Conservation (phyloP, 177 flowering plant species). For the Viscum album region DNA sequence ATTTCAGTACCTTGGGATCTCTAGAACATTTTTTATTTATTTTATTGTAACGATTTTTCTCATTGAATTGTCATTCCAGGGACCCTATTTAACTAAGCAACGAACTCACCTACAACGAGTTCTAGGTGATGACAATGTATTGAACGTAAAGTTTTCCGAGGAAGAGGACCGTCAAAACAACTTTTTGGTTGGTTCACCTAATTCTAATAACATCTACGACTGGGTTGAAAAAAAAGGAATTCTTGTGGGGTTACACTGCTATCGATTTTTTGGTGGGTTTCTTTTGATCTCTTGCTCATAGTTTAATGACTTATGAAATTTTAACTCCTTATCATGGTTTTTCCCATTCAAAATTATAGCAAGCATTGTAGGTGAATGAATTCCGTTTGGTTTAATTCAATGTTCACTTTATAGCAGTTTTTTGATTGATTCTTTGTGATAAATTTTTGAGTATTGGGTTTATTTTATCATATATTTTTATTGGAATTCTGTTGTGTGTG, state of each 20-base stretch:
- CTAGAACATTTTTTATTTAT: too few relatives aligned
- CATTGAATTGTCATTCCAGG: conserved; percentile 27
- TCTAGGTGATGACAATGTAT: conserved; percentile 56
- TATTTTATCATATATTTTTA: too few relatives aligned
- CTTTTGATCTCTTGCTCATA: not conserved
- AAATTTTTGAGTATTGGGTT: too few relatives aligned
- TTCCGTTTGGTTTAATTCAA: too few relatives aligned
- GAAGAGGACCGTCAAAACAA: conserved; percentile 1
- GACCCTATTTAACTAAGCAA: conserved; percentile 33
- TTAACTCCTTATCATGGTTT: too few relatives aligned
- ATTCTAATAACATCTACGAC: conserved; percentile 9
- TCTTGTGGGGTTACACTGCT: conserved; percentile 42
- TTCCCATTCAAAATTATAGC: too few relatives aligned
- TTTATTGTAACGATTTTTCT: too few relatives aligned
- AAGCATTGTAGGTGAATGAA: too few relatives aligned
- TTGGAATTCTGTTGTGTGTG: too few relatives aligned
- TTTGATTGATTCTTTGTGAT: not conserved
- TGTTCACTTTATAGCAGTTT: too few relatives aligned
- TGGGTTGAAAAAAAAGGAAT: conserved; percentile 43
- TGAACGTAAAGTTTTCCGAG: conserved; percentile 47
- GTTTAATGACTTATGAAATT: not conserved
- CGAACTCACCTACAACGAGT: conserved; percentile 46
- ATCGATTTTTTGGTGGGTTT: conserved; percentile 51
- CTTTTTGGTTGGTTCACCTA: not conserved
- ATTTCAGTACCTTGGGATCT: too few relatives aligned